A percentile compares a stretch with the other conserved stretches of the same genome.
Conservation (phyloP, 176 grass and related monocot species). For the Aegilops longissima region DNA sequence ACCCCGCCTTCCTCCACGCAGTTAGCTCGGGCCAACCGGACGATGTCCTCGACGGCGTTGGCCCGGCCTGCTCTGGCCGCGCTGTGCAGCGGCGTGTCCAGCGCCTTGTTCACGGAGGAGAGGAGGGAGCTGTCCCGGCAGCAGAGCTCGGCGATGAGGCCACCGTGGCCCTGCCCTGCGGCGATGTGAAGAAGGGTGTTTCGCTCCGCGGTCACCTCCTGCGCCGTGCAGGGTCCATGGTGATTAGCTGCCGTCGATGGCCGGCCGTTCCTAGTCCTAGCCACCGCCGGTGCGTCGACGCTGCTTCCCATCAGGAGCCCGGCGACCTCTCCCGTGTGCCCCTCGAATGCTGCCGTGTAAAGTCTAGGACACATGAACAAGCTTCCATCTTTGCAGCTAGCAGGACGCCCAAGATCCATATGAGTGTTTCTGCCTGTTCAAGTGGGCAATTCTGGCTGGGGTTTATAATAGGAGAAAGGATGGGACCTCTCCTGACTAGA, state of each 20-base stretch:
- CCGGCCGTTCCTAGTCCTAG: too few relatives aligned
- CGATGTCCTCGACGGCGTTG: not conserved
- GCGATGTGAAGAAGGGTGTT: slow-evolving; percentile 52
- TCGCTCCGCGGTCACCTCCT: slow-evolving; percentile 27
- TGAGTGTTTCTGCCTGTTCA: not conserved
- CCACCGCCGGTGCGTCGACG: not conserved
- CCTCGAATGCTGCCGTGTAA: slow-evolving; percentile 17
- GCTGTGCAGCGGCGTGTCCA: slow-evolving; percentile 53
- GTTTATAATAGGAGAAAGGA: not conserved
- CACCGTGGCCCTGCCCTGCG: not conserved
- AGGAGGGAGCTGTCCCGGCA: not conserved
- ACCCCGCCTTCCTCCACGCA: not conserved
- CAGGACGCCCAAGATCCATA: not conserved
- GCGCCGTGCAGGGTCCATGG: not conserved
- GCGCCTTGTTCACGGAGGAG: not conserved
- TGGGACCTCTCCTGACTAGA: not conserved
- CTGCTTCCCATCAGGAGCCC: not conserved
- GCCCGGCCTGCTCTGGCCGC: slow-evolving; percentile 25
- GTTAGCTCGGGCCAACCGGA: not conserved
- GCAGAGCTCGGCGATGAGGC: slow-evolving; percentile 26
- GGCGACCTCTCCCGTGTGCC: not conserved
- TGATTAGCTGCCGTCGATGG: not conserved
- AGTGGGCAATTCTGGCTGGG: not conserved
- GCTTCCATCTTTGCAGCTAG: not conserved
- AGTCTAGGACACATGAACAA: slow-evolving; percentile 32